Percentiles rank a stretch among this genome's conserved stretches.
These are phyloP conservation scores for Salvia sclarea DNA, from an alignment of 305 asterid genomes.

Conservation along the genomic window DNA sequence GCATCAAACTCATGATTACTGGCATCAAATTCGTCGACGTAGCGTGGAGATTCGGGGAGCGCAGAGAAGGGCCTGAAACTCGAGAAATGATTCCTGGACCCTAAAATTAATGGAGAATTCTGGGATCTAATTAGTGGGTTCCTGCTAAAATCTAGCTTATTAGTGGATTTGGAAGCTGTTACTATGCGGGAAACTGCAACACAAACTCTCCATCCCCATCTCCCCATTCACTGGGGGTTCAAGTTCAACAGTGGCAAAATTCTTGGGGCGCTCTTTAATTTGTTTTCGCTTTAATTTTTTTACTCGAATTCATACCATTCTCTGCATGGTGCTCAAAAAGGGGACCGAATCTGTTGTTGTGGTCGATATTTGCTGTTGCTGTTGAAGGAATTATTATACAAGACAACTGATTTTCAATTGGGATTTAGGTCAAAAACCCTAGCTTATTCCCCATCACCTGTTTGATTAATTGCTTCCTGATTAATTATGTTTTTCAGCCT, in stretches of 20 bases:
- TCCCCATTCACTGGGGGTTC: constrained; percentile 88
- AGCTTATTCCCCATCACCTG: constrained; percentile 1
- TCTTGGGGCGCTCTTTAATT: background rate
- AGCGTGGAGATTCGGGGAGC: constrained; percentile 50
- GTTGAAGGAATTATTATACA: background rate
- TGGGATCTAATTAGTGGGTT: constrained; percentile 36
- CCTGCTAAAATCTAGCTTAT: constrained; percentile 23
- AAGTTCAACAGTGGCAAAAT: background rate
- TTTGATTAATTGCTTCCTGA: background rate
- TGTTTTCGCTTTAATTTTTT: background rate
- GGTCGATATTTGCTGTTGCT: background rate
- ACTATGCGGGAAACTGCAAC: constrained; percentile 48
- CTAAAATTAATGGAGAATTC: constrained; percentile 29
- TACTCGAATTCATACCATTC: background rate
- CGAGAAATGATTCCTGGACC: constrained; percentile 36
- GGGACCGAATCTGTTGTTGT: background rate
- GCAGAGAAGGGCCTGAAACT: constrained; percentile 69
- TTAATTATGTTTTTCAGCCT: background rate
- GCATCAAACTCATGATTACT: constrained; percentile 37
- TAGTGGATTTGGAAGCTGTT: constrained; percentile 42
- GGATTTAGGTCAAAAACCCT: constrained; percentile 16
- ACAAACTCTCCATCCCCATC: constrained; percentile 93
- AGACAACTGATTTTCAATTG: constrained; percentile 1
- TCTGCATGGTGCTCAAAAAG: constrained; percentile 6
- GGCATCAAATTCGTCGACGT: constrained; percentile 57